A percentile compares a stretch with the other conserved stretches of the same genome.
Evolutionary conservation across 306 rosid species (phyloP).

Genomic region (Rubus parviflorus): DNA sequence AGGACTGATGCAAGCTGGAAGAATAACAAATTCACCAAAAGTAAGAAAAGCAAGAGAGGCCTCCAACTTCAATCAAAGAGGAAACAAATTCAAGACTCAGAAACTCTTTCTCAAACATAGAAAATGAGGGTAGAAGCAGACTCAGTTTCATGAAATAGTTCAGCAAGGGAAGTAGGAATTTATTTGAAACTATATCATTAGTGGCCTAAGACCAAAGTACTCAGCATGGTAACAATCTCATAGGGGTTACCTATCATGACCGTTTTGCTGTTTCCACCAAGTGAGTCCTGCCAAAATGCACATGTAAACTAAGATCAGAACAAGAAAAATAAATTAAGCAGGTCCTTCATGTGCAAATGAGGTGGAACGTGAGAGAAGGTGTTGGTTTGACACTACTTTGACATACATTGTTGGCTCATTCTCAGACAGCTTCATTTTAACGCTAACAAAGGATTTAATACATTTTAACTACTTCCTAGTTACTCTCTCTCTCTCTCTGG

Average conservation of each 20-base stretch:
- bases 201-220: background rate
- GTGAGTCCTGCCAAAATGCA: slow-evolving; percentile 70
- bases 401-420: background rate
- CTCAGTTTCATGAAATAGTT: slow-evolving; percentile 12
- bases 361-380: background rate
- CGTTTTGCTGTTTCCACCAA: slow-evolving; percentile 90
- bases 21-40: slow-evolving; percentile 26
- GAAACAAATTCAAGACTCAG: slow-evolving; percentile 17
- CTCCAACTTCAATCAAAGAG: slow-evolving; percentile 17
- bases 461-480: background rate
- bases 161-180: slow-evolving; percentile 18
- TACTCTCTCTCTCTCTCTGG: too few species aligned
- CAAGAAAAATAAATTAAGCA: slow-evolving; percentile 5
- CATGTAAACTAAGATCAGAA: slow-evolving; percentile 23
- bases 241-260: slow-evolving; percentile 74
- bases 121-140: slow-evolving; percentile 6
- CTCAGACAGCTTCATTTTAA: background rate
- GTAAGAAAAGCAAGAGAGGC: slow-evolving; percentile 30
- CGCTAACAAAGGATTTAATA: background rate
- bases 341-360: background rate
- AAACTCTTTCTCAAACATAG: slow-evolving; percentile 6
- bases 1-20: slow-evolving; percentile 82
- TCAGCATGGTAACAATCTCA: slow-evolving; percentile 5
- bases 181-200: background rate
- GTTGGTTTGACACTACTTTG: background rate